Evolutionary conservation across 352 stramenopile genomes (phyloP).

Genomic region (Pythium dissimile): DNA sequence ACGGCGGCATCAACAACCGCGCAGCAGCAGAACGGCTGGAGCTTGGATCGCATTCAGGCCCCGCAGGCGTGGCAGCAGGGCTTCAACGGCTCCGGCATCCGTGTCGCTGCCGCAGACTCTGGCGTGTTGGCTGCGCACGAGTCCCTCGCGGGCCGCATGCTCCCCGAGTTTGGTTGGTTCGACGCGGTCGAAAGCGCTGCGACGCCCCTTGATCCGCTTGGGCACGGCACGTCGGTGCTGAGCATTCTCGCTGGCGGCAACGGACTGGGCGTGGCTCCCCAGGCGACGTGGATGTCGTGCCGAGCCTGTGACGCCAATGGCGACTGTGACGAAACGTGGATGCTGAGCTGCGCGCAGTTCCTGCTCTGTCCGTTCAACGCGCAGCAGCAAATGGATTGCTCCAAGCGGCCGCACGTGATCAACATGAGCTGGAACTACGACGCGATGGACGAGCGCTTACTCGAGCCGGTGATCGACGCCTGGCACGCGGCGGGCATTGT

Average conservation of each 20-base stretch:
- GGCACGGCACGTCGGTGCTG: conserved; percentile 38
- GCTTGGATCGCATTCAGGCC: conserved; percentile 35
- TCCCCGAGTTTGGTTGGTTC: conserved; percentile 46
- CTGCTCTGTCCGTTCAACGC: conserved; percentile 35
- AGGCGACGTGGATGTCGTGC: conserved; percentile 39
- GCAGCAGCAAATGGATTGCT: conserved; percentile 30
- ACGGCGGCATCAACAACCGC: neutral
- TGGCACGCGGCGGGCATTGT: conserved; percentile 55
- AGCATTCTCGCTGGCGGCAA: conserved; percentile 28
- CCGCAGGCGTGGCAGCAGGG: conserved; percentile 34
- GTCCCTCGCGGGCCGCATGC: conserved; percentile 30
- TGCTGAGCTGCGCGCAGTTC: conserved; percentile 45
- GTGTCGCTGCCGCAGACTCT: conserved; percentile 46
- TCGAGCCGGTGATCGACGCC: conserved; percentile 30
- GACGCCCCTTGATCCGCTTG: conserved; percentile 30
- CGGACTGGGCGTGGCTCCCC: conserved; percentile 34
- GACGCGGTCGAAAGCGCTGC: conserved; percentile 30
- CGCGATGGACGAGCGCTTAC: conserved; percentile 19
- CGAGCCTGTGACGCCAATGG: conserved; percentile 30
- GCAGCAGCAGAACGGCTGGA: conserved; percentile 32
- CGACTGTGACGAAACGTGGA: conserved; percentile 29
- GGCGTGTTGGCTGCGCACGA: conserved; percentile 37
- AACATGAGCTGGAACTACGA: conserved; percentile 68
- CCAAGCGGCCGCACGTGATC: conserved; percentile 50
- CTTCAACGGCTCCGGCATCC: conserved; percentile 32